Evolutionary conservation across 345 rosid genomes (phyloP).

Genomic region (Salix brachista): DNA sequence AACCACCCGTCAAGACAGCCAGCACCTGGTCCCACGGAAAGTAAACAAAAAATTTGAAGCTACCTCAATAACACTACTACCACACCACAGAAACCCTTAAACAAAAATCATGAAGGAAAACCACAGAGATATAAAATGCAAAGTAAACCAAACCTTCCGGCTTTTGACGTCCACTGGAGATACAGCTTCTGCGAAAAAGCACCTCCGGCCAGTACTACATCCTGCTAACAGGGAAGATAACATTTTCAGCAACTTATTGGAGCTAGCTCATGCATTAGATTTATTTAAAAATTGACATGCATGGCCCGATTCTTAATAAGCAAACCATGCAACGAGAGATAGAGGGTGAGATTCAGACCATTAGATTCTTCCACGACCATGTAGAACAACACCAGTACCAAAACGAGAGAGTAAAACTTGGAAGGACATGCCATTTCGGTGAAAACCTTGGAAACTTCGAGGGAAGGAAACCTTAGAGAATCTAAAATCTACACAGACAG

Average conservation of each 20-base stretch:
- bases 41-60: background rate
- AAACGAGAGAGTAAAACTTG: conserved; percentile 7
- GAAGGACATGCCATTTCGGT: conserved; percentile 13
- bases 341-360: conserved; percentile 18
- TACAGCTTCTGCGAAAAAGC: background rate
- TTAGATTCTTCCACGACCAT: conserved; percentile 32
- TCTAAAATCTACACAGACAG: background rate
- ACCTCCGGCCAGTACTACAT: background rate
- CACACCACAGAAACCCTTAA: background rate
- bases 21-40: background rate
- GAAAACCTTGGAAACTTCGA: background rate
- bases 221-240: background rate
- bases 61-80: background rate
- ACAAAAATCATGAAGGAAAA: background rate
- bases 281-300: too few relatives aligned
- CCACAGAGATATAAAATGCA: background rate
- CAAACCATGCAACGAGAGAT: background rate
- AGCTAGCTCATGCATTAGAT: background rate
- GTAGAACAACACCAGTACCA: conserved; percentile 31
- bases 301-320: background rate
- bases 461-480: background rate
- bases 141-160: conserved; percentile 12
- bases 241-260: background rate
- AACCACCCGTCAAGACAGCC: background rate
- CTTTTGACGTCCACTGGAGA: background rate